These are phyloP conservation scores for Ceratorhiza oryzae-sativae DNA, from an alignment of 1,284 basidiomycete species.

Conservation along the genomic window DNA sequence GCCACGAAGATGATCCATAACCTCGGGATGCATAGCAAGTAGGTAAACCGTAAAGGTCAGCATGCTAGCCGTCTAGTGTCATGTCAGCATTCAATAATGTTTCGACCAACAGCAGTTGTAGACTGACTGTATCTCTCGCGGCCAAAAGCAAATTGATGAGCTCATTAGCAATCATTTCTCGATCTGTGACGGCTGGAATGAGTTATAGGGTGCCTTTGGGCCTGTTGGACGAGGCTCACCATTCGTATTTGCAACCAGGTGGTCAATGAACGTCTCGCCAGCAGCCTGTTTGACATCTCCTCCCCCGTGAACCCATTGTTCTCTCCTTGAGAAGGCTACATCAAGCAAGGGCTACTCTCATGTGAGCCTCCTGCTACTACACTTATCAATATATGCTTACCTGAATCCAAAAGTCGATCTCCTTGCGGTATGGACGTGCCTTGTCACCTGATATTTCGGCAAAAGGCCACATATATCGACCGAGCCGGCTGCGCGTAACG, in stretches of 20 bases:
- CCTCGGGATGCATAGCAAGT: slow-evolving; percentile 48
- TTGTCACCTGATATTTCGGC: slow-evolving; percentile 29
- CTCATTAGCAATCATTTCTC: slow-evolving; percentile 40
- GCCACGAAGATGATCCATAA: slow-evolving; percentile 43
- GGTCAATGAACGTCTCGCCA: slow-evolving; percentile 40
- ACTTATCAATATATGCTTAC: background rate
- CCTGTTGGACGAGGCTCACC: slow-evolving; percentile 15
- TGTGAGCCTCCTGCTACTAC: background rate
- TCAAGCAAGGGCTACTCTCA: slow-evolving; percentile 20
- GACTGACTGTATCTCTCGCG: slow-evolving; percentile 42
- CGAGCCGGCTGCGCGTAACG: slow-evolving; percentile 23
- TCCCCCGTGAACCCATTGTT: slow-evolving; percentile 12
- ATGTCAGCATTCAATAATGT: background rate
- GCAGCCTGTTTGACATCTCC: slow-evolving; percentile 9
- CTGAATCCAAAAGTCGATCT: slow-evolving; percentile 37
- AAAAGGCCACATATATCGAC: slow-evolving; percentile 29
- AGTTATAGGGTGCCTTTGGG: slow-evolving; percentile 5
- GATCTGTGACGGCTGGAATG: slow-evolving; percentile 25
- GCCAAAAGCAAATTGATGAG: slow-evolving; percentile 43
- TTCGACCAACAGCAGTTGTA: too few relatives aligned
- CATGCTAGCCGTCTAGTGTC: slow-evolving; percentile 48
- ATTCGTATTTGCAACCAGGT: slow-evolving; percentile 39
- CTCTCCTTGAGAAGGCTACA: slow-evolving; percentile 33
- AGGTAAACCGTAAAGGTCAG: slow-evolving; percentile 50
- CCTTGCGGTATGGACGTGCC: slow-evolving; percentile 6